Base-by-base conservation (phyloP, 768 basidiomycete species). In the Tylopilus sp. region DNA sequence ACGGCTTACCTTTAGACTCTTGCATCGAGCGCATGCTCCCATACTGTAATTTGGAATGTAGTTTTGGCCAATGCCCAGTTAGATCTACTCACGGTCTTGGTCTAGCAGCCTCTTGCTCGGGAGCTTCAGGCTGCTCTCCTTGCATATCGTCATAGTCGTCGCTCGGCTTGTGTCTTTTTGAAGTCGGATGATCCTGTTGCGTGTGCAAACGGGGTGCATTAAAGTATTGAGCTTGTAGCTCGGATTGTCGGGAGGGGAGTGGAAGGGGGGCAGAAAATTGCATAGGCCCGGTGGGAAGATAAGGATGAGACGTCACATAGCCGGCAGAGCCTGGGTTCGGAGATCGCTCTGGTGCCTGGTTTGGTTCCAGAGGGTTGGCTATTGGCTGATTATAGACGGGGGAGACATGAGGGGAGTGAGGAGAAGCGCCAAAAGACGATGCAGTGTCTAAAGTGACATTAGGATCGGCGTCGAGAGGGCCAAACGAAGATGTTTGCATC, bases 11-110 rank as follows among this genome's bases (percentile, higher is more conserved):
- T 80, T 81, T 50, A 81, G 56, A 25, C 70, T 69, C 65, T 88
- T 89, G 73, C 88, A 90, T 5, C 87, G 79, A 53, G 76, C 76
- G 63, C 88, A 90, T 36, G 87, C 88, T 21, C 87, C 85, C 40
- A 68, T 59, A 24, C 76, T 80, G 24, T 31, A 29, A 17, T 31
- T 17, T 48, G 14, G 58, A 48, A 34, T 54, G 11, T 57, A 45
- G 17, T 28, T 5, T n/a, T 26, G 9, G 8, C 41, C 30, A 24
- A 26, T 10, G 22, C n/a, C 1, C 41, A 48, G 7, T 9, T 5
- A 13, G 19, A 17, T 36, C 9, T 10, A 58, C 70, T 43, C 25
- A 70, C 68, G 44, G 55, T 46, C 55, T 70, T 14, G 66, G 63
- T 37, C 33, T 64, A 21, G 52, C 9, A 16, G 53, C 38, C 44